These are phyloP conservation scores for Mortierella sp. DNA, from an alignment of 371 early-diverging fungal species.

Conservation along the genomic window DNA sequence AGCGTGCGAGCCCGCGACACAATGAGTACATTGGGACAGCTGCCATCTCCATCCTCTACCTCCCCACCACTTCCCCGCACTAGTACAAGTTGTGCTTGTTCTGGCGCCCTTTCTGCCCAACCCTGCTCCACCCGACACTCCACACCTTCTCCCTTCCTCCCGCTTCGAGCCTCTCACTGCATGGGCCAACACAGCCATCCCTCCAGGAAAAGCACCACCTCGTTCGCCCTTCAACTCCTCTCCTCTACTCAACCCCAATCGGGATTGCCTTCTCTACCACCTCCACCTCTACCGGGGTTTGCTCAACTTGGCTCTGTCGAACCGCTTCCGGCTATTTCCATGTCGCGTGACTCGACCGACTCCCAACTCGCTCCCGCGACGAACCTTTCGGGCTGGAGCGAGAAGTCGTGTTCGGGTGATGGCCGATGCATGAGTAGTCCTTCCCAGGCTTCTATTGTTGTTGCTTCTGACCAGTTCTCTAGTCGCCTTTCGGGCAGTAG, in stretches of 20 bases:
- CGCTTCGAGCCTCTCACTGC: background rate
- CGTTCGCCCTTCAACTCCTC: slow-evolving; percentile 2
- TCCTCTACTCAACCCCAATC: background rate
- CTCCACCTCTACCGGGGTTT: no score
- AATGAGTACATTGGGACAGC: slow-evolving; percentile 7
- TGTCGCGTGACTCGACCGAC: no score
- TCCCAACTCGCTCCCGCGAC: no score
- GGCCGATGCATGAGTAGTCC: no score
- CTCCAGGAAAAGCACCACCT: background rate
- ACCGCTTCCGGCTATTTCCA: no score
- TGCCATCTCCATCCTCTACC: background rate
- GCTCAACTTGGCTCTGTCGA: no score
- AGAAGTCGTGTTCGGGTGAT: no score
- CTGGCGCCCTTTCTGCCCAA: background rate
- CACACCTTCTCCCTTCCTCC: background rate
- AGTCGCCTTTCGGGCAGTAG: no score
- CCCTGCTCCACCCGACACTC: background rate
- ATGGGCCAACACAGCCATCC: background rate
- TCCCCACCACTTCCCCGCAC: background rate
- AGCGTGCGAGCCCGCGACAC: slow-evolving; percentile 18
- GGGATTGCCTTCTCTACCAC: background rate
- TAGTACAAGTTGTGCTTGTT: background rate
- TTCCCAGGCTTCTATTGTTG: no score
- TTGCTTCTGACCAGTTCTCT: no score
- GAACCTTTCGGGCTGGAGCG: no score